Base-by-base conservation (phyloP, 1,284 basidiomycete species). In the Rhodotorula sp. region DNA sequence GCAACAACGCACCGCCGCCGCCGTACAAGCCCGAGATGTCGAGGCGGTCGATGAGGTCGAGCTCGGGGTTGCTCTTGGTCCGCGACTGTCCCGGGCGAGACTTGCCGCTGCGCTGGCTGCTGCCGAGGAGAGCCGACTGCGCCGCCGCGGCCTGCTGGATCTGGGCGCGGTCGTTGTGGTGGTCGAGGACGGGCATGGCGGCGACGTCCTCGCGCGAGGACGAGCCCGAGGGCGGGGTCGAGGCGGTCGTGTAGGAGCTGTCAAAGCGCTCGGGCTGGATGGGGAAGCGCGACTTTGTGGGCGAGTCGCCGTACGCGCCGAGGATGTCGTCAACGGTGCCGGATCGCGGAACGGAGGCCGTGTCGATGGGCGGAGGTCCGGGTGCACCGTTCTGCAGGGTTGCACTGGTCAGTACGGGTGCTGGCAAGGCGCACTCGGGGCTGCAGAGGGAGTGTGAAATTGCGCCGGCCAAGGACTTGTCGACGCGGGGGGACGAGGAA, bases 31-130 rank as follows among this genome's bases (percentile, higher is more conserved):
- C 75, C 19, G 68, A 71, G 57, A 77, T 74, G 63, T 77, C 75
- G 62, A 77, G 74, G 7, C 70, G 61, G 64, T 77, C 75, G n/a
- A 77, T 77, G 44, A 77, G 49, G 67, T 77, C 75, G 46, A 75
- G 66, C 27, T 68, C 71, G 48, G 55, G 50, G 61, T 69, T 66
- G 55, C 69, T 68, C 57, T 71, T 74, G 34, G 64, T 62, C 58
- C 70, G 53, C n/a, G 61, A 53, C 50, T 57, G 61, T 46, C 48
- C 41, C 17, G 60, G 66, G 27, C 52, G 53, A 7, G 27, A n/a
- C 49, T 34, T 61, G 50, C 48, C 27, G 34, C 53, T 50, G 44
- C 61, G 41, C 49, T 61, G 27, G 56, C 56, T 52, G 46, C 25
- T 34, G 27, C n/a, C 44, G 55, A 68, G 17, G n/a, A 60, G 27